A percentile compares a stretch with the other conserved stretches of the same genome.
Conservation (phyloP, 1,284 basidiomycete genomes). For the Puccinia novopanici region DNA sequence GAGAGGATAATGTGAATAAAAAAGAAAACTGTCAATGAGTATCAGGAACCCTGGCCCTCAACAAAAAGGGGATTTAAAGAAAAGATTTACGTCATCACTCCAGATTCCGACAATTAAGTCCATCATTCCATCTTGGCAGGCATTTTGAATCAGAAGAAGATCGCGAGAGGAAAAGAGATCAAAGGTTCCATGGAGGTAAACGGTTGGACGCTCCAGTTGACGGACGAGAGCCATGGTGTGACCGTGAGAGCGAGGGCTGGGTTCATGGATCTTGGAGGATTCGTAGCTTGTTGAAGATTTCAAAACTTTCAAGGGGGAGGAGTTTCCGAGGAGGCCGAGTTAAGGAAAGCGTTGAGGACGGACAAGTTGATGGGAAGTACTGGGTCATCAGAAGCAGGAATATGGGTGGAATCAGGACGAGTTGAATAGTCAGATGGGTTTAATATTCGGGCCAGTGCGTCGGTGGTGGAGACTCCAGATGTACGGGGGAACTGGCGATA, state of each 20-base stretch:
- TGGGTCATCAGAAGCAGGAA: neutral
- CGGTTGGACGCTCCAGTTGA: conserved; percentile 1
- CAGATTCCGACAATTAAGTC: conserved; percentile 40
- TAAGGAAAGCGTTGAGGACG: conserved; percentile 27
- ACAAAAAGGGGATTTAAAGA: neutral
- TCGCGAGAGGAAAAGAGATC: conserved; percentile 36
- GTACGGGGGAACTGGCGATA: conserved; percentile 36
- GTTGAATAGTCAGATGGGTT: neutral
- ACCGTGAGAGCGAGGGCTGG: neutral
- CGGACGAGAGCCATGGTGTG: conserved; percentile 23
- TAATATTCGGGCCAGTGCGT: conserved; percentile 28
- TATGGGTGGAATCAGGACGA: neutral
- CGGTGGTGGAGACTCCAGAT: conserved; percentile 29
- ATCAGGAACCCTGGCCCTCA: neutral
- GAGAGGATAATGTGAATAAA: neutral
- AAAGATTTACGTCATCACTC: conserved; percentile 23
- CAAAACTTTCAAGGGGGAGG: conserved; percentile 9
- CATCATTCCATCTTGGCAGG: conserved; percentile 4
- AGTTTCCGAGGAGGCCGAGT: neutral
- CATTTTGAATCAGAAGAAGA: conserved; percentile 22
- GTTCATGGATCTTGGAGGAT: neutral
- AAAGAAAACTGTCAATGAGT: neutral
- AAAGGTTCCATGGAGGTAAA: conserved; percentile 41
- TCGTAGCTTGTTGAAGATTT: neutral
- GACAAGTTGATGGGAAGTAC: conserved; percentile 7